phyloP scores from a whole-genome alignment of 768 basidiomycete genomes.

The Boletellus sp. region DNA sequence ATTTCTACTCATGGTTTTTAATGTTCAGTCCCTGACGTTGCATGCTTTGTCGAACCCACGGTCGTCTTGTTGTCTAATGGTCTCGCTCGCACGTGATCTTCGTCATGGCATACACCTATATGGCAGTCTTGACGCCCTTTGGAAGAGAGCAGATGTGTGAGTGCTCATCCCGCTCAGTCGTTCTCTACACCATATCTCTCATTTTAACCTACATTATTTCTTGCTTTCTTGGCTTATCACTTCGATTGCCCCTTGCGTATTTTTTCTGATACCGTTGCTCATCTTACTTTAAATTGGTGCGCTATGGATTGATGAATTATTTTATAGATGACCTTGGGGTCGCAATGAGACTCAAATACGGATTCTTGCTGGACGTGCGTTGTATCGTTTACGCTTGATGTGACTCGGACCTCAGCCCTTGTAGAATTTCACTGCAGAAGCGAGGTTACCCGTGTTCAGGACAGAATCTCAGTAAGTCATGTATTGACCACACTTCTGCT shows the following conservation, averaged over 20 bases:
- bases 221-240: neutral
- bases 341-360: constrained; percentile 74
- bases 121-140: constrained; percentile 79
- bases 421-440: constrained; percentile 55
- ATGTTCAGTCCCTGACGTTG: neutral
- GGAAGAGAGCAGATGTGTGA: constrained; percentile 81
- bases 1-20: neutral
- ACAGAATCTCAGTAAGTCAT: constrained; percentile 65
- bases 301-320: neutral
- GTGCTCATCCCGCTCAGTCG: constrained; percentile 20
- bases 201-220: neutral
- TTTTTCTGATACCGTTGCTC: neutral
- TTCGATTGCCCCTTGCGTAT: neutral
- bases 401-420: constrained; percentile 25
- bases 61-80: neutral
- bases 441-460: constrained; percentile 72
- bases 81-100: neutral
- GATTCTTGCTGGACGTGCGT: constrained; percentile 61
- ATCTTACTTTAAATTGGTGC: neutral
- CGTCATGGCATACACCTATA: neutral
- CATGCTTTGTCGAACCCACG: neutral
- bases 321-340: constrained; percentile 58
- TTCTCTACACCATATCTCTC: neutral
- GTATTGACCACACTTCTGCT: neutral
- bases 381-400: neutral